Conservation (phyloP, 345 rosid genomes). For the Heritiera littoralis region DNA sequence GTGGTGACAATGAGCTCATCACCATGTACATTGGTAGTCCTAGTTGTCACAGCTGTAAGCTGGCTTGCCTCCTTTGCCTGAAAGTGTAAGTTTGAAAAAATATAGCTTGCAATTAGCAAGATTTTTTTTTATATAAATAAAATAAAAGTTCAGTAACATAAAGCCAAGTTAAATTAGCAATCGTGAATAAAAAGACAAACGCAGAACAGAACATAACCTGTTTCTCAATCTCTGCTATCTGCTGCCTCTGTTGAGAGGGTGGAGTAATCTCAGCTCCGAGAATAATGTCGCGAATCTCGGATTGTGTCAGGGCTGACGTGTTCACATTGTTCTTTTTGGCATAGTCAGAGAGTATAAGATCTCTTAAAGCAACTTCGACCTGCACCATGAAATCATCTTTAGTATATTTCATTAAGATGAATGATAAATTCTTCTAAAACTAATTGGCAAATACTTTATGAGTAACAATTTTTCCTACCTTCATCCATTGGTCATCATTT, state of each 20-base stretch:
- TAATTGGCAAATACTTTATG: background rate
- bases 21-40: conserved; percentile 93
- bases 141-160: background rate
- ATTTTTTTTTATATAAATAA: background rate
- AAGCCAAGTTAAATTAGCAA: background rate
- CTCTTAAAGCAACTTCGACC: conserved; percentile 97
- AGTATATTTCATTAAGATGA: background rate
- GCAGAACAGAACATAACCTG: conserved; percentile 50
- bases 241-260: conserved; percentile 98
- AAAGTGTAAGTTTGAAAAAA: conserved; percentile 14
- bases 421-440: background rate
- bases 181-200: background rate
- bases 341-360: conserved; percentile 92
- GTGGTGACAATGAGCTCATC: conserved; percentile 90
- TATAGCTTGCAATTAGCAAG: background rate
- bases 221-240: conserved; percentile 98
- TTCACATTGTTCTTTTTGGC: conserved; percentile 99
- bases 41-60: conserved; percentile 93
- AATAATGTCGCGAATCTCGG: conserved; percentile 97
- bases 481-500: conserved; percentile 98
- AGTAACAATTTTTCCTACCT: conserved; percentile 39
- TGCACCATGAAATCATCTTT: conserved; percentile 31
- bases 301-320: conserved; percentile 94
- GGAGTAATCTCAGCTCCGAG: conserved; percentile 99
- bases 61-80: conserved; percentile 98